phyloP scores from a whole-genome alignment of 345 rosid genomes.

The Eucalyptus melliodora region DNA sequence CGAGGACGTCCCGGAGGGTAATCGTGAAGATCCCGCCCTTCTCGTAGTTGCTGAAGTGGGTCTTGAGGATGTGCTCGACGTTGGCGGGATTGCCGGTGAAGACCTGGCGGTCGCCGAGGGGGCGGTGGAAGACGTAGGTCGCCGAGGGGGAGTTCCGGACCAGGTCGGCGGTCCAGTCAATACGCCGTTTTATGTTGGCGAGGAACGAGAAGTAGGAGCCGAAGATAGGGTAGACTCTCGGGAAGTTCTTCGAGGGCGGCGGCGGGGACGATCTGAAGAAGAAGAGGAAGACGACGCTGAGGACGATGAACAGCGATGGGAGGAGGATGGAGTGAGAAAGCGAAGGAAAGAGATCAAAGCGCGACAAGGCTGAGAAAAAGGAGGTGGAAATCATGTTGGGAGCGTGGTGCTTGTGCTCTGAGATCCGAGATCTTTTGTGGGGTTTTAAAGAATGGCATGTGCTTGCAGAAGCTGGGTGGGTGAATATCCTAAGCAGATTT shows the following conservation, averaged over 20 bases:
- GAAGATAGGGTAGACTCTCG: slow-evolving; percentile 35
- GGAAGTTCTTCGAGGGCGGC: background rate
- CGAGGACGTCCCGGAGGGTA: slow-evolving; percentile 36
- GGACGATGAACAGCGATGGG: background rate
- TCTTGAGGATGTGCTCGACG: slow-evolving; percentile 47
- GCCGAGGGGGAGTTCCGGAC: slow-evolving; percentile 29
- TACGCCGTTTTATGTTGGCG: slow-evolving; percentile 14
- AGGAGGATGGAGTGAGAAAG: background rate
- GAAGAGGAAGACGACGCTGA: background rate
- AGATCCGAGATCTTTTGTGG: background rate
- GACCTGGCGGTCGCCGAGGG: slow-evolving; percentile 7
- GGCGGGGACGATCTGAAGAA: background rate
- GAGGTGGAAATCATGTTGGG: background rate
- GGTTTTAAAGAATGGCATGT: background rate
- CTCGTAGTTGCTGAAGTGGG: slow-evolving; percentile 29
- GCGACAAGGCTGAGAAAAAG: background rate
- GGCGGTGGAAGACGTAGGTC: slow-evolving; percentile 17
- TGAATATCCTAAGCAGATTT: no score
- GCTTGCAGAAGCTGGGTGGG: background rate
- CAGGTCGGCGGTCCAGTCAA: slow-evolving; percentile 33
- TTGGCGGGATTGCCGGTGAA: slow-evolving; percentile 47
- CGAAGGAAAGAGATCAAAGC: background rate
- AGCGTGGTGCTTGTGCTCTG: background rate
- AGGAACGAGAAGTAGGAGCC: slow-evolving; percentile 16
- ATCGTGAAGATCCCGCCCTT: slow-evolving; percentile 18